A percentile compares a stretch with the other conserved stretches of the same genome.
phyloP scores from a whole-genome alignment of 23 red algal genomes.

The Chondrus crispus region DNA sequence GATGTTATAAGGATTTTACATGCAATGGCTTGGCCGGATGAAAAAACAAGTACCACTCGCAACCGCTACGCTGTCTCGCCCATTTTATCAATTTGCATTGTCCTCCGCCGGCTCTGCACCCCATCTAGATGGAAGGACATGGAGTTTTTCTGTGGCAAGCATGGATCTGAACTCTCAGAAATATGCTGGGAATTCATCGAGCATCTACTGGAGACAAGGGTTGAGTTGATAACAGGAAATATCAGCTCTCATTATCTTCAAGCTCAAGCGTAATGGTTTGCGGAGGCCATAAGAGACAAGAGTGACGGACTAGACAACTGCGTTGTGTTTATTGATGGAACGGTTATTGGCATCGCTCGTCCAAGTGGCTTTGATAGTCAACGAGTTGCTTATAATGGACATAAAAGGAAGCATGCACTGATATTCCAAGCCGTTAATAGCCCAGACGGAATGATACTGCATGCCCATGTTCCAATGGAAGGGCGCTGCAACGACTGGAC shows the following conservation, averaged over 20 bases:
- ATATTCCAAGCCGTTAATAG: neutral
- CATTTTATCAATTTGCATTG: neutral
- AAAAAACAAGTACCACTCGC: neutral
- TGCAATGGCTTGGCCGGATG: neutral
- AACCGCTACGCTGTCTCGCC: neutral
- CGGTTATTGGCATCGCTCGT: neutral
- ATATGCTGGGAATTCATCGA: constrained; percentile 41
- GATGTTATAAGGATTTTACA: neutral
- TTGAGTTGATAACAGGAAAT: neutral
- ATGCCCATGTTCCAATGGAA: neutral
- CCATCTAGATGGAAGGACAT: neutral
- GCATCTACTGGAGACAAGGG: neutral
- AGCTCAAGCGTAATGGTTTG: neutral
- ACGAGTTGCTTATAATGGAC: neutral
- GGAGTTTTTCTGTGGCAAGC: neutral
- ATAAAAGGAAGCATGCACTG: neutral
- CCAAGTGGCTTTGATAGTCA: neutral
- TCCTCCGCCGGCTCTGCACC: neutral
- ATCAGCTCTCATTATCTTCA: neutral
- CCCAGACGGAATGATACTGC: neutral
- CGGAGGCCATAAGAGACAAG: neutral
- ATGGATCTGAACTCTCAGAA: neutral
- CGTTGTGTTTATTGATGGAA: constrained; percentile 14
- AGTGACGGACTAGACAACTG: neutral
- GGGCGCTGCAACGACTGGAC: neutral